Evolutionary conservation across 2,329 filamentous ascomycete species (phyloP), one percentile per base, ranked within the genome.

Genomic region (Colletotrichum sp.): DNA sequence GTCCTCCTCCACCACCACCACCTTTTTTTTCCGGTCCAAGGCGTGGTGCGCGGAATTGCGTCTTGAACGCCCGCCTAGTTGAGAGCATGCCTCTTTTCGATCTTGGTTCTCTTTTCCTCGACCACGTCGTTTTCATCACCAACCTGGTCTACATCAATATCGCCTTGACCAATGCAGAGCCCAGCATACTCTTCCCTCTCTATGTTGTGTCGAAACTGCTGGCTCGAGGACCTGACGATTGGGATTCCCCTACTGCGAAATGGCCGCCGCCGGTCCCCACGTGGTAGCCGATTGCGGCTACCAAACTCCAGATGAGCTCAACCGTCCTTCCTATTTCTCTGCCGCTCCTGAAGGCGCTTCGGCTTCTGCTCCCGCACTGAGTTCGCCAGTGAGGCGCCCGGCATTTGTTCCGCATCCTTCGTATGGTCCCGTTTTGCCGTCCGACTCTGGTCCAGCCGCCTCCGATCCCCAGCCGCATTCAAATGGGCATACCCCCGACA

Each of bases 81-180:
- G 21, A 52, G 72, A 82, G 66, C 77, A 91, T 91, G 89, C 86
- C 89, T 80, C 83, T 91, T 74, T 84, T 85, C 79, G 87, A 90
- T 82, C 80, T 91, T 30, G 89, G 89, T 65, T 87, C 88, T n/a
- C 83, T 89, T 39, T 81, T 90, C 77, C 83, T 90, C 67, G 85
- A 89, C 78, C 84, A 90, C 78, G 83, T 90, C 69, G 87, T 90
- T 79, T 91, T 91, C 80, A 83, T 91, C 77, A 88, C 87, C 55
- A 89, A 89, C 67, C 83, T 91, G 71, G 85, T 89, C 76, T 90
- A 90, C 81, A 88, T 90, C 79, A 86, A 86, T 80, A 86, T 88
- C 76, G 88, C 87, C 72, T 84, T 91, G 74, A 84, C 87, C 21
- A 84, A 88, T 76, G 85, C 88, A 69, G 88, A 90, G 75, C 87